These are phyloP conservation scores for Pseudofabraea citricarpa DNA, from an alignment of 2,329 filamentous ascomycete species.

Conservation along the genomic window DNA sequence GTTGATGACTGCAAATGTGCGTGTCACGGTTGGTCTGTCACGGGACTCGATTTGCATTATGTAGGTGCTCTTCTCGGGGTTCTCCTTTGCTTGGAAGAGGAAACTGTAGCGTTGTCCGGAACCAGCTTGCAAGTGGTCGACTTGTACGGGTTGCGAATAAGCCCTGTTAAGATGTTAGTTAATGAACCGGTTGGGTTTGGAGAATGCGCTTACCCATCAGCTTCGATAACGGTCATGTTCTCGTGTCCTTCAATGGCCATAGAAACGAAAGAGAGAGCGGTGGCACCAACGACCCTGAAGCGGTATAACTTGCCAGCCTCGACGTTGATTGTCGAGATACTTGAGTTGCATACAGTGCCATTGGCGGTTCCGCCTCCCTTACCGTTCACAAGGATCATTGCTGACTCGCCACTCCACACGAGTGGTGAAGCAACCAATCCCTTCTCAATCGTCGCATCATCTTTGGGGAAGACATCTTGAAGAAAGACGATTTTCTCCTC, in stretches of 20 bases:
- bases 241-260: conserved; percentile 53
- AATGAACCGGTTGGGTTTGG: no score
- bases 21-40: conserved; percentile 34
- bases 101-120: conserved; percentile 46
- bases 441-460: conserved; percentile 45
- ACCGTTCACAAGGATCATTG: conserved; percentile 54
- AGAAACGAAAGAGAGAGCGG: conserved; percentile 48
- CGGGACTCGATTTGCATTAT: conserved; percentile 39
- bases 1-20: conserved; percentile 36
- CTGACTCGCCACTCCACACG: conserved; percentile 53
- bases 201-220: conserved; percentile 46
- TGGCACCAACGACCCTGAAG: conserved; percentile 53
- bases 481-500: conserved; percentile 53
- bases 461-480: conserved; percentile 51
- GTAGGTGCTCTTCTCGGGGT: conserved; percentile 29
- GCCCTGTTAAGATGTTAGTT: conserved; percentile 12
- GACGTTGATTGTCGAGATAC: conserved; percentile 47
- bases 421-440: conserved; percentile 46
- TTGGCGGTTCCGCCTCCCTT: conserved; percentile 39
- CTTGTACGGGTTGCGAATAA: conserved; percentile 35
- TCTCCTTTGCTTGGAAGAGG: conserved; percentile 38
- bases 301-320: conserved; percentile 57
- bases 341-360: conserved; percentile 30
- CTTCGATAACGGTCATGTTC: conserved; percentile 53
- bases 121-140: conserved; percentile 40